Base-by-base conservation (phyloP, 106 monocot species). In the Posidonia australis region DNA sequence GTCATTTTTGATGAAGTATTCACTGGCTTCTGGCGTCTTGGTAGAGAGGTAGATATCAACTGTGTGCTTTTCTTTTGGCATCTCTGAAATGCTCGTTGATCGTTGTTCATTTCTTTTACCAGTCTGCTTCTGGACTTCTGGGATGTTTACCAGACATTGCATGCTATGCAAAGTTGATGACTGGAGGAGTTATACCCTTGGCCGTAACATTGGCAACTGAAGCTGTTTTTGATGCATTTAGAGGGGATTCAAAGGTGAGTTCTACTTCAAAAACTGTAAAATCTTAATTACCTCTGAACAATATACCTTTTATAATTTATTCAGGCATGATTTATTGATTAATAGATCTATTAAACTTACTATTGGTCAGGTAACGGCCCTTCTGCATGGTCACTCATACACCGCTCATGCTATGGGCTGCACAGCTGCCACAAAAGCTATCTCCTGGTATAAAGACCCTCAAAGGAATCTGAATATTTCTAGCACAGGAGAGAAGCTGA, bases 1-100 rank as follows among this genome's bases (percentile, higher is more conserved):
- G 83, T 98, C 14, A 83, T 98, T 72, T 98, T 87, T 73, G 98
- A 98, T 77, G 98, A 98, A 76, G 91, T 98, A 20, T 98, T 98
- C 70, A 83, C 91, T 46, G 98, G 98, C 26, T 98, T 98, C 62
- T 98, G 98, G 98, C 98, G 98, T 52, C 82, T 98, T 29, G 98
- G 98, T 10, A 73, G 76, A 71, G 90, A 98, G 82, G 92, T 87
- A 59, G 60, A 54, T n/a, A 46, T 12, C 25, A 24, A 57, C 16
- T 52, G 32, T 18, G 22, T 58, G 19, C 52, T 69, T 63, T 55
- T 41, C 22, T 28, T 29, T 41, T 13, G 13, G 7, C 23, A 19
- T 20, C 17, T 42, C 18, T 41, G n/a, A 60, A 36, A 62, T n/a
- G n/a, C 53, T 62, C 43, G 0, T 30, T 55, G 10, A 46, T 27